Base-by-base conservation (phyloP, 208 protist genomes). In the Vickermania spadyakhi region DNA sequence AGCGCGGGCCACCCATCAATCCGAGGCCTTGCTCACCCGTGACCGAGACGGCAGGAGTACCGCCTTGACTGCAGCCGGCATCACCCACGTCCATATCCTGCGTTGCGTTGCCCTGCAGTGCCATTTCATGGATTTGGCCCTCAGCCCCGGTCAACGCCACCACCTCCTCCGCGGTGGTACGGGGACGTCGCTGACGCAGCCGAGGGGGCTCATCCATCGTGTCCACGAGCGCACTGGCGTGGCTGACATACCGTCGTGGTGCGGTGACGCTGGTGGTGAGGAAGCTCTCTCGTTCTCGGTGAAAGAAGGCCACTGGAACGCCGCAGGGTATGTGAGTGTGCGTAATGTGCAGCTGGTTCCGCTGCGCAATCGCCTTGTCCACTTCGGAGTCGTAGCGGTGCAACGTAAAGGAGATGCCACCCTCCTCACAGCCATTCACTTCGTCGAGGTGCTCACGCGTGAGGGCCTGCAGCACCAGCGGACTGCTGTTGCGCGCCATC, bases 351-450 rank as follows among this genome's bases (percentile, higher is more conserved):
- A 79, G 73, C 49, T 78, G 64, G n/a, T 61, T 45, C 28, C 75
- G 79, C 60, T 91, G 80, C 23, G 36, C 49, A 53, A 82, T 77
- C 11, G 75, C 75, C 22, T 69, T 63, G 60, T 88, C 78, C 23
- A 60, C 68, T 30, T 70, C 74, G 27, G 76, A 54, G 66, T 92
- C 85, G 72, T 85, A 89, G 54, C 85, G 76, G 26, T 85, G 65
- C 21, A 92, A 36, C 13, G 72, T 73, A 61, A 86, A 84, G 51
- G 73, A 70, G n/a, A 85, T 68, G 18, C 75, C 72, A 3, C 70
- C 71, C 58, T 86, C 84, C 66, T 87, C 84, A 26, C 79, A 82
- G 25, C 63, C 77, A 62, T 92, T 92, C 36, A 92, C 81, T 66
- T 92, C 79, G 28, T 84, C 69, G 25, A 79, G 53, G 56, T 75